Percentiles rank a stretch among this genome's conserved stretches.
Conservation (phyloP, 2,329 filamentous ascomycete species). For the Verticillium tricorpus region DNA sequence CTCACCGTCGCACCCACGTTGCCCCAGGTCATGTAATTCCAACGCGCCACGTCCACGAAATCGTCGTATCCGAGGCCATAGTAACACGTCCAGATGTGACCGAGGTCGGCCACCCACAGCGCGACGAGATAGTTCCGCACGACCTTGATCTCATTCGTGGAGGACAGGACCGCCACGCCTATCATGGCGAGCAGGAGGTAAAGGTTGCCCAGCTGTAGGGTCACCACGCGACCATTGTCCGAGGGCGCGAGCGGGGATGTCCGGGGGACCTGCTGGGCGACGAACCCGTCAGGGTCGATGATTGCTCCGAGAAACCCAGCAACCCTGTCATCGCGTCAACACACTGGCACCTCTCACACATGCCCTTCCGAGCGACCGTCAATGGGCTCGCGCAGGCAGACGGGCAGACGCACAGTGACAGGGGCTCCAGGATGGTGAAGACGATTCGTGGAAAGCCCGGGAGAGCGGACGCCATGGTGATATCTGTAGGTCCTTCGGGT, state of each 20-base stretch:
- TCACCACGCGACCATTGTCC: conserved; percentile 49
- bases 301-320: conserved; percentile 55
- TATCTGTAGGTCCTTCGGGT: neutral
- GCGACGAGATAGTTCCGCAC: conserved; percentile 64
- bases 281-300: conserved; percentile 56
- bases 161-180: conserved; percentile 59
- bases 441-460: conserved; percentile 60
- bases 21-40: conserved; percentile 71
- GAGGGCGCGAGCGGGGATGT: conserved; percentile 20
- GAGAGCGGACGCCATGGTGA: conserved; percentile 56
- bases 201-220: conserved; percentile 64
- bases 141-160: conserved; percentile 60
- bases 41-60: conserved; percentile 45
- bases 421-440: conserved; percentile 65
- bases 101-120: conserved; percentile 61
- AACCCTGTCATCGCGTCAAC: conserved; percentile 36
- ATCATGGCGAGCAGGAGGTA: conserved; percentile 64
- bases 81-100: conserved; percentile 58
- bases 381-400: neutral
- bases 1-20: conserved; percentile 64
- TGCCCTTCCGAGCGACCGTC: neutral
- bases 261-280: conserved; percentile 54
- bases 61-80: conserved; percentile 51
- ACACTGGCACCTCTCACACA: neutral
- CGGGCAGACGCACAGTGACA: conserved; percentile 53